Evolutionary conservation across 176 grass and related monocot genomes (phyloP).

Genomic region (Pontederia paniculata): DNA sequence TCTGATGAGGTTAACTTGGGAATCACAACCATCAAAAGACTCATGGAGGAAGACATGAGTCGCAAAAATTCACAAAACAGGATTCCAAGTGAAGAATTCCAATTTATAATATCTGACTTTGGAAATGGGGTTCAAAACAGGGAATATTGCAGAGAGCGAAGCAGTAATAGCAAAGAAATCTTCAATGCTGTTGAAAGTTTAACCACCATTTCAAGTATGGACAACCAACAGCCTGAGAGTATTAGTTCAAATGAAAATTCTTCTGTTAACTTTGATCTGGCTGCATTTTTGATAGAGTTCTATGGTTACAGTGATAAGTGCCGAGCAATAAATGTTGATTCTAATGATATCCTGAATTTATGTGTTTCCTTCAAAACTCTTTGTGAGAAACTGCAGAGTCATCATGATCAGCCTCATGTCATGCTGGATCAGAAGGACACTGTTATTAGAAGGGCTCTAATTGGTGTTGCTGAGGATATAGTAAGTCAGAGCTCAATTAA

Average conservation of each 20-base stretch:
- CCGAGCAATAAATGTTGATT: conserved; percentile 16
- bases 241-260: conserved; percentile 31
- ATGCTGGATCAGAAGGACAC: conserved; percentile 21
- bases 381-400: conserved; percentile 21
- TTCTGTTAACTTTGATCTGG: conserved; percentile 52
- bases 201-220: conserved; percentile 24
- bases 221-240: conserved; percentile 1
- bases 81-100: conserved; percentile 33
- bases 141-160: conserved; percentile 19
- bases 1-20: conserved; percentile 22
- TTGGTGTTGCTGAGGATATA: conserved; percentile 44
- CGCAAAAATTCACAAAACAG: conserved; percentile 32
- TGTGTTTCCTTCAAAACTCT: conserved; percentile 12
- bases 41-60: conserved; percentile 87
- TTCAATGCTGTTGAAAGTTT: conserved; percentile 8
- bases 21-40: conserved; percentile 63
- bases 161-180: conserved; percentile 8
- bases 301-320: conserved; percentile 34
- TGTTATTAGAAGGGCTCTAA: conserved; percentile 50
- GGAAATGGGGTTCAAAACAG: conserved; percentile 1
- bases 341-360: conserved; percentile 14
- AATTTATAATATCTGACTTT: conserved; percentile 7
- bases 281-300: conserved; percentile 45
- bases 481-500: conserved; percentile 38
- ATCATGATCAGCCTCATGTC: conserved; percentile 9